Percentiles rank a stretch among this genome's conserved stretches.
Conservation (phyloP, 2,329 filamentous ascomycete genomes). For the Ascochyta rabiei region DNA sequence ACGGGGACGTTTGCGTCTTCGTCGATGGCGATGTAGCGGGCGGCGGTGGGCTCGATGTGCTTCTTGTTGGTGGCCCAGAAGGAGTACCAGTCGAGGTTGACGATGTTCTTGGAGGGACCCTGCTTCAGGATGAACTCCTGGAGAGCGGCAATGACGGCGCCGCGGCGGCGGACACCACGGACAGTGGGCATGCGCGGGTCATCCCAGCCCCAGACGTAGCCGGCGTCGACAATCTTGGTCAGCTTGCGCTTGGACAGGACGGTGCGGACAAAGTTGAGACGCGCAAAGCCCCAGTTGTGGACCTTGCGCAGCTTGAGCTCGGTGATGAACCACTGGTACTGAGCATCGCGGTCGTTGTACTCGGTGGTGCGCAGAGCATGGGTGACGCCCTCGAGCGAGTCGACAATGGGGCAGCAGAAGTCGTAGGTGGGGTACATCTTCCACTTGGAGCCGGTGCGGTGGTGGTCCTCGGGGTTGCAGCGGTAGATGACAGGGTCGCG, state of each 20-base stretch:
- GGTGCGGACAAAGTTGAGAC: conserved; percentile 83
- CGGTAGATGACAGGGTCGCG: conserved; percentile 97
- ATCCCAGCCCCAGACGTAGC: conserved; percentile 82
- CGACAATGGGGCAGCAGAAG: conserved; percentile 82
- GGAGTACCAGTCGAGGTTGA: conserved; percentile 80
- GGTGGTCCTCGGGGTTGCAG: conserved; percentile 77
- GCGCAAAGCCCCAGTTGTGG: conserved; percentile 83
- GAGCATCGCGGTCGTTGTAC: conserved; percentile 84
- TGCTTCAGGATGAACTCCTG: conserved; percentile 86
- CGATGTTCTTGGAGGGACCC: conserved; percentile 82
- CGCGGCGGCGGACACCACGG: conserved; percentile 76
- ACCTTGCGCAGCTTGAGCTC: conserved; percentile 76
- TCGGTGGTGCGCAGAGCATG: conserved; percentile 84
- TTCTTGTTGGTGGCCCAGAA: conserved; percentile 62
- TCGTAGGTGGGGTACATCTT: conserved; percentile 90
- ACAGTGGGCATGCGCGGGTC: conserved; percentile 87
- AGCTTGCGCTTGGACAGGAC: conserved; percentile 87
- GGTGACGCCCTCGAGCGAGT: conserved; percentile 80
- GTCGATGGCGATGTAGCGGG: conserved; percentile 63
- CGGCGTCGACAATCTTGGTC: conserved; percentile 78
- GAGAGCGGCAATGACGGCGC: conserved; percentile 78
- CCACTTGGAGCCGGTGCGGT: conserved; percentile 79
- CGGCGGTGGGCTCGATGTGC: conserved; percentile 57
- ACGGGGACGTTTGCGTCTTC: conserved; percentile 74
- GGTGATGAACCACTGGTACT: conserved; percentile 85